A percentile compares a stretch with the other conserved stretches of the same genome.
phyloP scores from a whole-genome alignment of 139 green algal species.

The Asterochloris erici region DNA sequence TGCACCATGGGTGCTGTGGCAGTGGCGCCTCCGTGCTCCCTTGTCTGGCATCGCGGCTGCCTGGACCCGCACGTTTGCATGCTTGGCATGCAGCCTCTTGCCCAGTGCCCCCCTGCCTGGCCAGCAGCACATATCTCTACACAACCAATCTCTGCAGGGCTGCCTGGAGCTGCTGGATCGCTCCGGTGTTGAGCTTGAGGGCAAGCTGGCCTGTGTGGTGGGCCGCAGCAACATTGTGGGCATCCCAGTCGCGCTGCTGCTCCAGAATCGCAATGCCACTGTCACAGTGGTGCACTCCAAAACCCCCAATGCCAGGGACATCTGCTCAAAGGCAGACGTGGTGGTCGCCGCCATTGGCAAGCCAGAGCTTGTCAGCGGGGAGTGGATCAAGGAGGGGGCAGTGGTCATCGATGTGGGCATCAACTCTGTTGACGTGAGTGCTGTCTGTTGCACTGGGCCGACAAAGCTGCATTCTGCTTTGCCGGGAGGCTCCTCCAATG shows the following conservation, averaged over 20 bases:
- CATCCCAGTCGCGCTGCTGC: conserved; percentile 78
- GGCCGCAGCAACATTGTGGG: conserved; percentile 94
- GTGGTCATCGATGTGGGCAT: conserved; percentile 75
- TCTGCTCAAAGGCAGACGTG: conserved; percentile 89
- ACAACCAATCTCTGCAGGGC: conserved; percentile 41
- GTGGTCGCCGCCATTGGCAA: conserved; percentile 88
- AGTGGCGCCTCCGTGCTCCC: too few species aligned
- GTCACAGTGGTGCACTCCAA: conserved; percentile 37
- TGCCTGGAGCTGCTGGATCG: conserved; percentile 91
- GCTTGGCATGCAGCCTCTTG: too few species aligned
- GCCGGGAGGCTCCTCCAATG: too few species aligned
- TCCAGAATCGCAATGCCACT: conserved; percentile 60
- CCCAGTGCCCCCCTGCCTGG: too few species aligned
- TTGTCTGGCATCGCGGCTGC: too few species aligned
- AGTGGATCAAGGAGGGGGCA: conserved; percentile 74
- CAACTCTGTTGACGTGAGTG: conserved; percentile 52
- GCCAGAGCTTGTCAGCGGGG: conserved; percentile 78
- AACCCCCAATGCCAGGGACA: conserved; percentile 50
- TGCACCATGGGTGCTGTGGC: too few species aligned
- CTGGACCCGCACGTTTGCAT: too few species aligned
- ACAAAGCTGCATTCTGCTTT: too few species aligned
- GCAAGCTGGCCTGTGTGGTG: conserved; percentile 84
- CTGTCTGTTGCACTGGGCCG: not conserved
- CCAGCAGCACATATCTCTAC: too few species aligned
- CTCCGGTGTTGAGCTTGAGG: conserved; percentile 45